A percentile compares a stretch with the other conserved stretches of the same genome.
Conservation (phyloP, 2,329 filamentous ascomycete genomes). For the Scytalidium lignicola region DNA sequence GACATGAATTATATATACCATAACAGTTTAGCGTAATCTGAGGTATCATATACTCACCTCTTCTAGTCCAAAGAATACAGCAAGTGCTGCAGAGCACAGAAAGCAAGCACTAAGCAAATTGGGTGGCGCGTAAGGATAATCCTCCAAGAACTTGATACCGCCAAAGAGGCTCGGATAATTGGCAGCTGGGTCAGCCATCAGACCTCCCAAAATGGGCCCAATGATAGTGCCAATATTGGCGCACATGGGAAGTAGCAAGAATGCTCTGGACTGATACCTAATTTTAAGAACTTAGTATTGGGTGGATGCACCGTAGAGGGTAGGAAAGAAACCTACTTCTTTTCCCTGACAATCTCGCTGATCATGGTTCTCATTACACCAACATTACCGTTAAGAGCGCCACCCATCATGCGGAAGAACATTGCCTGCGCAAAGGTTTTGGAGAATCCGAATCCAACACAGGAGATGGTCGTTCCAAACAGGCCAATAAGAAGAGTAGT, state of each 20-base stretch:
- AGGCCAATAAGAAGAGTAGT: constrained; percentile 58
- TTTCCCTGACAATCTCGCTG: constrained; percentile 64
- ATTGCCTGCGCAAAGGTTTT: constrained; percentile 66
- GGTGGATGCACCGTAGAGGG: neutral
- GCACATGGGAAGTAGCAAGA: constrained; percentile 48
- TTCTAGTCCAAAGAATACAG: constrained; percentile 29
- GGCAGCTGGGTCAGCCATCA: constrained; percentile 36
- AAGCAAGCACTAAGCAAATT: constrained; percentile 32
- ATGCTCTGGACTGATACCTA: constrained; percentile 59
- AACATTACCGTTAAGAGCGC: constrained; percentile 69
- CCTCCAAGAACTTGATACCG: constrained; percentile 31
- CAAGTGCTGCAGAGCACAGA: constrained; percentile 20
- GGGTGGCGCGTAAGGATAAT: constrained; percentile 38
- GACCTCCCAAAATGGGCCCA: constrained; percentile 29
- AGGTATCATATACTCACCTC: constrained; percentile 8
- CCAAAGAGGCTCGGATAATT: constrained; percentile 32
- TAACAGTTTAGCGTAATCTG: no score
- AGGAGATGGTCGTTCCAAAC: constrained; percentile 57
- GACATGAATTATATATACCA: neutral
- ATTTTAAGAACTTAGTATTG: neutral
- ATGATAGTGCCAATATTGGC: constrained; percentile 50
- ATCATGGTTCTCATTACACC: constrained; percentile 72
- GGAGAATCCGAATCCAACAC: constrained; percentile 65
- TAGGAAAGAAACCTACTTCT: constrained; percentile 40
- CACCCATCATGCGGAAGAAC: constrained; percentile 66